Percentiles rank a stretch among this genome's conserved stretches.
These are phyloP conservation scores for Kwoniella newhampshirensis DNA, from an alignment of 768 basidiomycete genomes.

Conservation along the genomic window DNA sequence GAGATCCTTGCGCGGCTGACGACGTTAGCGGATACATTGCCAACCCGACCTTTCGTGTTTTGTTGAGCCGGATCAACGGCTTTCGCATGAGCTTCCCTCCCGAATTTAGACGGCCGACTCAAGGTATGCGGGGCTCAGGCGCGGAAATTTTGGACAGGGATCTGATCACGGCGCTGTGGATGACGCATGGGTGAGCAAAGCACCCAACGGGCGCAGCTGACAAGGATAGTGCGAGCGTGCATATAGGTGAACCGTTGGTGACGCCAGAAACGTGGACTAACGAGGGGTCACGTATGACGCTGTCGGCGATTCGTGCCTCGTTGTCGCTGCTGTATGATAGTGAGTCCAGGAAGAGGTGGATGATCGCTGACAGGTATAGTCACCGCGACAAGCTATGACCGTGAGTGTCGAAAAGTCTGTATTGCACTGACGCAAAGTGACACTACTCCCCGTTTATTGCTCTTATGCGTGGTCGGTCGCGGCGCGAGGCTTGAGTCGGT, in stretches of 20 bases:
- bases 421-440: conserved; percentile 32
- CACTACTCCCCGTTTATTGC: conserved; percentile 26
- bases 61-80: conserved; percentile 36
- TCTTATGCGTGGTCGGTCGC: conserved; percentile 30
- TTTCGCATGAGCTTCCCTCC: conserved; percentile 38
- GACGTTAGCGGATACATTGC: conserved; percentile 10
- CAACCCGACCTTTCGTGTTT: conserved; percentile 20
- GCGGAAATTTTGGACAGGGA: conserved; percentile 26
- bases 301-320: conserved; percentile 36
- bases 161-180: conserved; percentile 27
- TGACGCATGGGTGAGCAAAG: conserved; percentile 30
- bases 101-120: conserved; percentile 34
- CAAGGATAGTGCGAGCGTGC: conserved; percentile 26
- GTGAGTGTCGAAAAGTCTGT: conserved; percentile 17
- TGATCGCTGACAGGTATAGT: conserved; percentile 29
- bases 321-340: conserved; percentile 47
- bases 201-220: not conserved
- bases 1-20: not conserved
- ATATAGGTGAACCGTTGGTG: conserved; percentile 36
- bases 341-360: conserved; percentile 14
- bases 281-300: conserved; percentile 34
- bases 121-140: not conserved
- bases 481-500: conserved; percentile 26
- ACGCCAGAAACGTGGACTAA: conserved; percentile 35
- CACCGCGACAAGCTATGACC: conserved; percentile 41